Evolutionary conservation across 352 stramenopile species (phyloP), one percentile per base, ranked within the genome.

Genomic region (Pythium myriotylum): DNA sequence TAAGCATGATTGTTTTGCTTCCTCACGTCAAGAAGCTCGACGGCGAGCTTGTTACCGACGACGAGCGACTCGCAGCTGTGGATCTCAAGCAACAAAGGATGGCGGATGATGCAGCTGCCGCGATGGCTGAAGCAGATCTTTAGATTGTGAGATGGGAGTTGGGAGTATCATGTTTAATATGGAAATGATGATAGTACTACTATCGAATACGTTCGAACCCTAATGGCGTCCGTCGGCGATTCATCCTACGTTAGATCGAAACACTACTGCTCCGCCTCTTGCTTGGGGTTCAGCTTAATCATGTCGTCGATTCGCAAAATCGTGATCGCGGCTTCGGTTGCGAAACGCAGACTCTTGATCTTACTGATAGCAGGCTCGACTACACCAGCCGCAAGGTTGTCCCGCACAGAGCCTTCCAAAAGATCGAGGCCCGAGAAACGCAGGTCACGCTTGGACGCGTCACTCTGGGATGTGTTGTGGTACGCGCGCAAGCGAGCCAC

Each of bases 271-370:
- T 89, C 71, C 47, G 70, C 65, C 50, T 94, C 80, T 75, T 94
- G 77, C 78, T 94, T 94, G 29, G 84, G 86, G 81, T 97, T 96
- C 54, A 99, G 81, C 69, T 96, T 98, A 73, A 99, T 99, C 74
- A 97, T 92, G 82, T 99, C 97, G 84, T 99, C 98, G 77, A 99
- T 99, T 76, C 98, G 91, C 59, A 99, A 73, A 85, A 99, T 99
- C 33, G 97, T 99, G 80, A 99, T 99, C 45, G 97, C 97, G 33
- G 97, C 97, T 67, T 99, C 98, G 5, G 96, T 99, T 19, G 98
- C 98, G 85, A 99, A 99, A 67, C 97, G 87, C 62, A 99, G 79
- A 73, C 89, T 98, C 82, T 99, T 99, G 79, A 99, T 98, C 86
- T 99, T 99, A 69, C 94, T 99, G 67, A 99, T 99, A 55, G 98